A percentile compares a stretch with the other conserved stretches of the same genome.
Evolutionary conservation across 805 yeast genomes (phyloP).

Genomic region (Candida vaughaniae): DNA sequence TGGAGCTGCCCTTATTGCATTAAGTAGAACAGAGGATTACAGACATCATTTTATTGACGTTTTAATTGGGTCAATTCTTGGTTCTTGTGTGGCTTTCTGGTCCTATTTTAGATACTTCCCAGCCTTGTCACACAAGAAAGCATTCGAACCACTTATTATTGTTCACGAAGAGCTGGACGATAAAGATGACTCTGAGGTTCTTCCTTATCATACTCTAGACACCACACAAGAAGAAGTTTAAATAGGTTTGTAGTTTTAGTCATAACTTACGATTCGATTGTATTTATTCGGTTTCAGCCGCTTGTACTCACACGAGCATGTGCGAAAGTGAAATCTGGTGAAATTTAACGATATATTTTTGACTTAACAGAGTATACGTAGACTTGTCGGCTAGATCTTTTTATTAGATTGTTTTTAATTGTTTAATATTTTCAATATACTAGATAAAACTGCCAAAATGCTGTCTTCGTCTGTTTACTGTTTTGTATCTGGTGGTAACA

Average conservation of each 20-base stretch:
- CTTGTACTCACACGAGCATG: too few species aligned
- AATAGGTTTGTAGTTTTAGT: too few species aligned
- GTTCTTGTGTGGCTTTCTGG: constrained; percentile 58
- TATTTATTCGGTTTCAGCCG: too few species aligned
- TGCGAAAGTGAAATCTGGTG: too few species aligned
- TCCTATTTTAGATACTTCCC: constrained; percentile 58
- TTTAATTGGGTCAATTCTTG: constrained; percentile 67
- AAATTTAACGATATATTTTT: too few species aligned
- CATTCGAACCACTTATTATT: constrained; percentile 39
- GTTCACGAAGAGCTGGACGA: constrained; percentile 5
- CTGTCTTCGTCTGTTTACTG: constrained; percentile 32
- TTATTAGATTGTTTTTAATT: too few species aligned
- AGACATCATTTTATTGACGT: constrained; percentile 92
- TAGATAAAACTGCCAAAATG: too few species aligned
- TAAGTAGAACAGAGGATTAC: constrained; percentile 87
- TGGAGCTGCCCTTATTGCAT: constrained; percentile 74
- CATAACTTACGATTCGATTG: too few species aligned
- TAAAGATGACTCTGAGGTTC: constrained; percentile 3
- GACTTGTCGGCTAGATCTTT: too few species aligned
- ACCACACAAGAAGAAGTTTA: constrained; percentile 6
- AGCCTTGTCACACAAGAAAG: constrained; percentile 21
- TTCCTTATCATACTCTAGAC: not conserved
- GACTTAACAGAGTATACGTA: too few species aligned
- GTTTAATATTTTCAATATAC: too few species aligned
- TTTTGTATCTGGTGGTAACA: constrained; percentile 23